These are phyloP conservation scores for Harrya chromipes DNA, from an alignment of 768 basidiomycete species.

Conservation along the genomic window DNA sequence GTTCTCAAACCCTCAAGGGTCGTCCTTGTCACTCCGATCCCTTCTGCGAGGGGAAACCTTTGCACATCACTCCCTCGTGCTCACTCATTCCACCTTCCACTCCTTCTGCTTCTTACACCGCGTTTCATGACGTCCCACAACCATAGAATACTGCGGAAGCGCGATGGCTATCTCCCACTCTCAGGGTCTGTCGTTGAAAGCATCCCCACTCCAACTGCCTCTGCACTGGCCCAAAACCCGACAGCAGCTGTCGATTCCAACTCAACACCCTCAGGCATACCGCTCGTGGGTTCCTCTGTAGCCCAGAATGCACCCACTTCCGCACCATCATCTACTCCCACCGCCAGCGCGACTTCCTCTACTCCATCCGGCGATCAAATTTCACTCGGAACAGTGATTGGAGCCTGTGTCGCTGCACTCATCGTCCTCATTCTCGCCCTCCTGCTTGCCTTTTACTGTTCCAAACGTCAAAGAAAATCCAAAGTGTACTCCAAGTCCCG, in stretches of 20 bases:
- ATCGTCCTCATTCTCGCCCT: slow-evolving; percentile 47
- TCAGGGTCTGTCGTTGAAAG: slow-evolving; percentile 26
- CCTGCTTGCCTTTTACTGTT: slow-evolving; percentile 52
- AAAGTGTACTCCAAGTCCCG: slow-evolving; percentile 32
- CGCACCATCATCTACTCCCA: slow-evolving; percentile 9
- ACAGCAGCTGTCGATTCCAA: not conserved
- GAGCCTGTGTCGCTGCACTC: slow-evolving; percentile 60
- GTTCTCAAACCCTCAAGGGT: not conserved
- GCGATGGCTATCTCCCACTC: slow-evolving; percentile 10
- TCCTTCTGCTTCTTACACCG: slow-evolving; percentile 1
- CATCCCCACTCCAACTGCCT: slow-evolving; percentile 25
- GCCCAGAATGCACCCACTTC: not conserved
- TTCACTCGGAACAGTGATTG: slow-evolving; percentile 52
- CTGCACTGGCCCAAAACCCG: slow-evolving; percentile 23
- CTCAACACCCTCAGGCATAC: slow-evolving; percentile 6
- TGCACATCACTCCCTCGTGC: slow-evolving; percentile 6
- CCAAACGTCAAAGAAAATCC: slow-evolving; percentile 36
- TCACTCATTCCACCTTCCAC: not conserved
- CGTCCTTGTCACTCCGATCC: slow-evolving; percentile 8
- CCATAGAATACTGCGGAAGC: slow-evolving; percentile 11
- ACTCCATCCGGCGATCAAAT: slow-evolving; percentile 20
- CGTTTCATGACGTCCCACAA: slow-evolving; percentile 16
- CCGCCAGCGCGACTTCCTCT: slow-evolving; percentile 4
- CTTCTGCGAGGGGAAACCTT: slow-evolving; percentile 26
- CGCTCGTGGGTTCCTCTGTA: slow-evolving; percentile 7